phyloP scores from a whole-genome alignment of 164 flowering plant species.

The Dillenia turbinata region DNA sequence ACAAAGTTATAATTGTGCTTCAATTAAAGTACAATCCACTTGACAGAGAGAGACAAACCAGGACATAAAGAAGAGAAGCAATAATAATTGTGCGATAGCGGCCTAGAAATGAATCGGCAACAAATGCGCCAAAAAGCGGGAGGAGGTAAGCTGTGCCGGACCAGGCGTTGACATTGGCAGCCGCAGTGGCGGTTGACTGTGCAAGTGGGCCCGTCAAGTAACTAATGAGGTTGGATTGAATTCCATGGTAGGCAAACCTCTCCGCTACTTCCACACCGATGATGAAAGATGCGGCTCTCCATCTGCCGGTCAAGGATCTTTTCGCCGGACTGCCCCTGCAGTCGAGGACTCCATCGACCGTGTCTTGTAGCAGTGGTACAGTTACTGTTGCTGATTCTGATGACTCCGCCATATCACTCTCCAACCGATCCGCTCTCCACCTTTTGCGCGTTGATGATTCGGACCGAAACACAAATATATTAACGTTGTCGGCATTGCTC shows the following conservation, averaged over 20 bases:
- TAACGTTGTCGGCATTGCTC: no score
- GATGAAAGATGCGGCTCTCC: constrained; percentile 58
- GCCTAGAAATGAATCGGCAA: constrained; percentile 31
- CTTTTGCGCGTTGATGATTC: no score
- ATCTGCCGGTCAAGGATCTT: constrained; percentile 38
- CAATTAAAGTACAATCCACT: no score
- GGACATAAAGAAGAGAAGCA: constrained; percentile 24
- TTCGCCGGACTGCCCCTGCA: constrained; percentile 28
- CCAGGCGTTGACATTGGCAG: constrained; percentile 33
- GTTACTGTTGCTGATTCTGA: no score
- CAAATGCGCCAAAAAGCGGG: constrained; percentile 28
- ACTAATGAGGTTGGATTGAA: constrained; percentile 38
- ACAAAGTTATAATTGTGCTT: no score
- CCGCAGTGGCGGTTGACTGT: constrained; percentile 34
- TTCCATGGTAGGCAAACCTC: constrained; percentile 56
- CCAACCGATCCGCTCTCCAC: no score
- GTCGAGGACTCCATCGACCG: constrained; percentile 40
- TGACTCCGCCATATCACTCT: no score
- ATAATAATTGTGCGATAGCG: constrained; percentile 24
- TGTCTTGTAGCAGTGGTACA: constrained; percentile 7
- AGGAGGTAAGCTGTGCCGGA: constrained; percentile 27
- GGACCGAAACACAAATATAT: no score
- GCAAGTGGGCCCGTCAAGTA: constrained; percentile 45
- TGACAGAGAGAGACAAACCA: constrained; percentile 15
- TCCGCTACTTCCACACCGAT: constrained; percentile 60